Evolutionary conservation across 331 rosid species (phyloP).

Genomic region (Quercus tomentella): DNA sequence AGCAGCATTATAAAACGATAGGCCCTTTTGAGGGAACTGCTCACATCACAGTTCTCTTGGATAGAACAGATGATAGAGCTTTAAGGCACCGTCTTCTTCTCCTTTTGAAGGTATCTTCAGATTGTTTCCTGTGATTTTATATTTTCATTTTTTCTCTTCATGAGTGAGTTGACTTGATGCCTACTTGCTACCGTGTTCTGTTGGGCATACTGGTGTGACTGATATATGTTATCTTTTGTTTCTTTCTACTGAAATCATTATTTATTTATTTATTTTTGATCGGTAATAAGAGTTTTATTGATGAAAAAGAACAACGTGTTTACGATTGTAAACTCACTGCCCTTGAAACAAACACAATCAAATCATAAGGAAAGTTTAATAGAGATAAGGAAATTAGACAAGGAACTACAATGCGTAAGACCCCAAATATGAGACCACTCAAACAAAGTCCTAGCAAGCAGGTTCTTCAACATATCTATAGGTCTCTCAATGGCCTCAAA

Average conservation of each 20-base stretch:
- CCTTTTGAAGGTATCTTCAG: conserved; percentile 74
- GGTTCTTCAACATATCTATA: too few relatives aligned
- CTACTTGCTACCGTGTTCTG: not conserved
- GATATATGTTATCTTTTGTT: not conserved
- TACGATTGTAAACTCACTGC: too few relatives aligned
- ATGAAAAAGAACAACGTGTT: too few relatives aligned
- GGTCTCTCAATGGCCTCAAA: too few relatives aligned
- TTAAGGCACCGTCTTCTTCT: conserved; percentile 97
- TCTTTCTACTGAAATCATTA: not conserved
- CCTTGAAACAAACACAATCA: too few relatives aligned
- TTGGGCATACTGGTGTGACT: not conserved
- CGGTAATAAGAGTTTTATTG: too few relatives aligned
- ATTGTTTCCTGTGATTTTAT: not conserved
- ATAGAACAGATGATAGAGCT: conserved; percentile 97
- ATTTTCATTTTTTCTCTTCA: not conserved
- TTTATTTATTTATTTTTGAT: too few relatives aligned
- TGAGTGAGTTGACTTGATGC: not conserved
- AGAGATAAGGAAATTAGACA: too few relatives aligned
- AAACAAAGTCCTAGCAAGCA: too few relatives aligned
- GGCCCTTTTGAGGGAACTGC: conserved; percentile 97
- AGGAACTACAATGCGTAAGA: too few relatives aligned
- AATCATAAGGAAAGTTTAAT: too few relatives aligned
- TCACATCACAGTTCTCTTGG: conserved; percentile 94
- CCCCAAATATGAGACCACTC: too few relatives aligned
- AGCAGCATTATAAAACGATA: conserved; percentile 77